phyloP scores from a whole-genome alignment of 2,329 filamentous ascomycete genomes.

The Fusarium buxicola region DNA sequence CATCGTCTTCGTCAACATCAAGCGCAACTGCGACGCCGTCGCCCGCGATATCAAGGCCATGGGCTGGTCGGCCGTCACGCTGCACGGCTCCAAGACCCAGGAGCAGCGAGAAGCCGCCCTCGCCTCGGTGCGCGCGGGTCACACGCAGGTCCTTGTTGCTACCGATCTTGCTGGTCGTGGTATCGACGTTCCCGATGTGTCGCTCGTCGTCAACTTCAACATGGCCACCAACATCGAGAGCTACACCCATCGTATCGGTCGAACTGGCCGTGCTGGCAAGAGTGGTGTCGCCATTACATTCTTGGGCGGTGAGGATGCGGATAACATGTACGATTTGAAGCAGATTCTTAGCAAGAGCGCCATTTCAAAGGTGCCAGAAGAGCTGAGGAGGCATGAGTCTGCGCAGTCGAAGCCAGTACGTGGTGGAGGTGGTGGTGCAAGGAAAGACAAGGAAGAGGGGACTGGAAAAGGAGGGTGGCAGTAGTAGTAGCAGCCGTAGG shows the following conservation, averaged over 20 bases:
- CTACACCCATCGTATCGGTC: slow-evolving; percentile 96
- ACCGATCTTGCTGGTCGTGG: slow-evolving; percentile 96
- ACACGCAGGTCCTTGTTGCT: slow-evolving; percentile 89
- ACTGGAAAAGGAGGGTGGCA: slow-evolving; percentile 43
- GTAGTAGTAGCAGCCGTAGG: slow-evolving; percentile 8
- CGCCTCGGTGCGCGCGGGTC: slow-evolving; percentile 81
- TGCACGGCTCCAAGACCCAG: slow-evolving; percentile 97
- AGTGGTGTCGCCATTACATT: slow-evolving; percentile 97
- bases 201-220: slow-evolving; percentile 97
- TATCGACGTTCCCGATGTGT: slow-evolving; percentile 97
- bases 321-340: slow-evolving; percentile 93
- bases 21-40: slow-evolving; percentile 96
- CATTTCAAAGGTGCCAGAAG: slow-evolving; percentile 90
- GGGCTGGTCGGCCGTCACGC: slow-evolving; percentile 88
- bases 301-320: slow-evolving; percentile 87
- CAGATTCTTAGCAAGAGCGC: slow-evolving; percentile 94
- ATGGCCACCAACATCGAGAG: slow-evolving; percentile 94
- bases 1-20: slow-evolving; percentile 99
- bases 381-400: slow-evolving; percentile 87
- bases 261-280: slow-evolving; percentile 97
- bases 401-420: slow-evolving; percentile 82
- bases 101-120: slow-evolving; percentile 96
- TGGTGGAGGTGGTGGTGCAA: slow-evolving; percentile 46
- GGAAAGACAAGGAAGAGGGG: slow-evolving; percentile 48
- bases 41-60: slow-evolving; percentile 94